A percentile compares a stretch with the other conserved stretches of the same genome.
Conservation (phyloP, 176 grass and related monocot genomes). For the Oryza meyeriana region DNA sequence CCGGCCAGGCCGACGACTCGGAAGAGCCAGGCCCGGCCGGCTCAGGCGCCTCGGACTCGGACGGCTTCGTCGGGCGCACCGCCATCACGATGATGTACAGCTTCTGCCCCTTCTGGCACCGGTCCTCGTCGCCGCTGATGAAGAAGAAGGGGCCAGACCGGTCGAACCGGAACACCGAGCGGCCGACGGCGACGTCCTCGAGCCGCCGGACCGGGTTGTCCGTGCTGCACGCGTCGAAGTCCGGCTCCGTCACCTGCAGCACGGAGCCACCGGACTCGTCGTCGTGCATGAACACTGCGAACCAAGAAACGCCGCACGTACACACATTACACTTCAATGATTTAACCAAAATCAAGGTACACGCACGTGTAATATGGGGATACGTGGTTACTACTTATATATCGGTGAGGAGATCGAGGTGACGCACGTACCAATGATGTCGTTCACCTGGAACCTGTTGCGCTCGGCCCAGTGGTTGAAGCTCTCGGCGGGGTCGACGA, state of each 20-base stretch:
- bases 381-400: background rate
- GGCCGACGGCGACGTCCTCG: slow-evolving; percentile 21
- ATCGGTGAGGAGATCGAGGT: background rate
- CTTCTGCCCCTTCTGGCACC: slow-evolving; percentile 71
- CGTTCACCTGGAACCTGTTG: slow-evolving; percentile 73
- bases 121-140: slow-evolving; percentile 53
- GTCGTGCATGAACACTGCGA: slow-evolving; percentile 67
- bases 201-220: slow-evolving; percentile 46
- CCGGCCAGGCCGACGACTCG: background rate
- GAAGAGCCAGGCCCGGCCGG: background rate
- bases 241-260: slow-evolving; percentile 55
- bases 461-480: slow-evolving; percentile 73
- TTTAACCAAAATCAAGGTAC: background rate
- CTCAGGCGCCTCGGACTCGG: background rate
- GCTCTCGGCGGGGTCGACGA: slow-evolving; percentile 65
- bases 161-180: slow-evolving; percentile 59
- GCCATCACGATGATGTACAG: slow-evolving; percentile 69
- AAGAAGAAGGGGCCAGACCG: slow-evolving; percentile 73
- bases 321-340: background rate
- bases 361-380: background rate
- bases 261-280: slow-evolving; percentile 36
- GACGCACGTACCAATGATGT: slow-evolving; percentile 58
- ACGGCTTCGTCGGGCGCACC: background rate
- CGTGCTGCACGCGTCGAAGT: slow-evolving; percentile 64
- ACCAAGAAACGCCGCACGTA: background rate